These are phyloP conservation scores for Lepidium campestre DNA, from an alignment of 441 rosid species.

Conservation along the genomic window DNA sequence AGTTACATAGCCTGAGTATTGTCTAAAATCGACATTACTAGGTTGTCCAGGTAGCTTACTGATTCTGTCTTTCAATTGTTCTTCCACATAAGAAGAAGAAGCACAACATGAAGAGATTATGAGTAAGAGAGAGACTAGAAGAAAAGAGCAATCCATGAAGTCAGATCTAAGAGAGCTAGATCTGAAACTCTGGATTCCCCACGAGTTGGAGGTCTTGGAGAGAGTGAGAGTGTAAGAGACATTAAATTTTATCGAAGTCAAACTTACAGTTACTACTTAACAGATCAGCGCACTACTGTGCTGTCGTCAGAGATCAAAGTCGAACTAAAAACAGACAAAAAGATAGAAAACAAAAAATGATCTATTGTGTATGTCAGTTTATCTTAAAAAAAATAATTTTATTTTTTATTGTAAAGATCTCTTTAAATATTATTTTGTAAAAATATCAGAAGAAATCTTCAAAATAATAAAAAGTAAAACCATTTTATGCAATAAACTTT, in stretches of 20 bases:
- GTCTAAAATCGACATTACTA: conserved; percentile 52
- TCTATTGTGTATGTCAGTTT: too few species aligned
- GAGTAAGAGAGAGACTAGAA: conserved; percentile 11
- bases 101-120: conserved; percentile 14
- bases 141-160: conserved; percentile 21
- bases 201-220: conserved; percentile 8
- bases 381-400: too few species aligned
- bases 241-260: conserved; percentile 15
- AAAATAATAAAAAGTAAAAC: too few species aligned
- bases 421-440: too few species aligned
- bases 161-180: conserved; percentile 27
- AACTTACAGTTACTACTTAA: conserved; percentile 22
- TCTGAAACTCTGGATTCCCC: conserved; percentile 21
- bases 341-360: too few species aligned
- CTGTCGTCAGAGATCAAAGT: background rate
- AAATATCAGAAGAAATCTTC: too few species aligned
- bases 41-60: conserved; percentile 79
- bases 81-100: conserved; percentile 34
- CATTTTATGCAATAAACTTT: too few species aligned
- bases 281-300: conserved; percentile 5
- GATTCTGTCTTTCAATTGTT: conserved; percentile 67
- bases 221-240: background rate
- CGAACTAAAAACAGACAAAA: too few species aligned
- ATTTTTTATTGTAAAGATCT: too few species aligned
- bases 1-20: conserved; percentile 82